Conservation (phyloP, 371 early-diverging fungal genomes). For the Choanephora cucurbitarum region DNA sequence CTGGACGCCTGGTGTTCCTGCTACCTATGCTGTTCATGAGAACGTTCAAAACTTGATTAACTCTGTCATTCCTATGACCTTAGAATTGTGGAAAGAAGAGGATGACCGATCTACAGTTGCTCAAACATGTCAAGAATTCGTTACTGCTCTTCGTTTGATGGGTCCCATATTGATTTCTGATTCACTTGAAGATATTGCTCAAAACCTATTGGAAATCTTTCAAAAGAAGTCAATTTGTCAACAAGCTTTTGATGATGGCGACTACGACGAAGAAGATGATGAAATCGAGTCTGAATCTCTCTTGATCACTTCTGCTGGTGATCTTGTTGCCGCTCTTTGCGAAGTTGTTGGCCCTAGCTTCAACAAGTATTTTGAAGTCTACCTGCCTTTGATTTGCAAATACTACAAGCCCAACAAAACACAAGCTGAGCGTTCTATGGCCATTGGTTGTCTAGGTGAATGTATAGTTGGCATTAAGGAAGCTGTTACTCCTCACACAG, state of each 20-base stretch:
- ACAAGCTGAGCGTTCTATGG: constrained; percentile 81
- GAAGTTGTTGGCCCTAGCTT: constrained; percentile 73
- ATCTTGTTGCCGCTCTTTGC: constrained; percentile 79
- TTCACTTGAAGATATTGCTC: constrained; percentile 52
- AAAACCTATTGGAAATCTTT: constrained; percentile 65
- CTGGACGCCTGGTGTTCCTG: constrained; percentile 74
- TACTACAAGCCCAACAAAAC: constrained; percentile 73
- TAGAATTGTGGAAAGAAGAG: constrained; percentile 79
- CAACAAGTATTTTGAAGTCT: constrained; percentile 65
- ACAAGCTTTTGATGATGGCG: constrained; percentile 67
- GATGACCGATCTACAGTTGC: constrained; percentile 77
- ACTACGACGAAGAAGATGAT: constrained; percentile 72
- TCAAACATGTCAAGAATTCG: constrained; percentile 74
- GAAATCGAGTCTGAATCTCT: constrained; percentile 81
- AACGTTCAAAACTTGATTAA: constrained; percentile 68
- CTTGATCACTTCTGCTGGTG: constrained; percentile 77
- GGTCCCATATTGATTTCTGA: constrained; percentile 81
- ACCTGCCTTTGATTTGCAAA: constrained; percentile 72
- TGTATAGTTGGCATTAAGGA: constrained; percentile 67
- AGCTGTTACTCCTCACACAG: constrained; percentile 73
- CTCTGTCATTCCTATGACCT: constrained; percentile 65
- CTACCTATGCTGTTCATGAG: constrained; percentile 65
- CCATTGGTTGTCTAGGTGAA: constrained; percentile 84
- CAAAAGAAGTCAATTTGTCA: constrained; percentile 82
- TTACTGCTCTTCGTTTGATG: constrained; percentile 68